Evolutionary conservation across 345 rosid genomes (phyloP).

Genomic region (Aquilaria yunnanensis): DNA sequence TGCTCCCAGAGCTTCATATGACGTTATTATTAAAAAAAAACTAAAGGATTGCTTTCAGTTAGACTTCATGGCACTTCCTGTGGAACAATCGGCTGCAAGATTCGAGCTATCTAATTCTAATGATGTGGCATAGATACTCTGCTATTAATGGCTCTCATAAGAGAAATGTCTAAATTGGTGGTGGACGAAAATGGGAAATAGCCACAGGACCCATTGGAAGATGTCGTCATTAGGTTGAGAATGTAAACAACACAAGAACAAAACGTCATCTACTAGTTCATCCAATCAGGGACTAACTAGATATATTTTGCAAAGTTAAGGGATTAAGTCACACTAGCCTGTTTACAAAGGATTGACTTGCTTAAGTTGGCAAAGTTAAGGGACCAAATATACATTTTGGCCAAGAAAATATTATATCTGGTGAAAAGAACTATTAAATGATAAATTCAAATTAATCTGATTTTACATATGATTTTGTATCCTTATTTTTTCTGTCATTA

Average conservation of each 20-base stretch:
- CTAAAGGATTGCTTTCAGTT: conserved; percentile 57
- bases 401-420: no score
- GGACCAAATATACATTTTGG: no score
- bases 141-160: neutral
- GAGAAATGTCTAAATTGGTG: conserved; percentile 11
- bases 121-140: conserved; percentile 16
- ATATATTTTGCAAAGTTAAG: no score
- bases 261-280: no score
- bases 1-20: conserved; percentile 82
- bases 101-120: conserved; percentile 16
- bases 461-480: no score
- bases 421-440: no score
- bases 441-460: no score
- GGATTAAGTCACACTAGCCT: no score
- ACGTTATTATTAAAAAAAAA: conserved; percentile 85
- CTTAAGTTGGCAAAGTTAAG: no score
- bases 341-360: no score
- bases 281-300: no score
- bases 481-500: no score
- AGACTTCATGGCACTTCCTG: conserved; percentile 11
- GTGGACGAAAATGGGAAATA: conserved; percentile 16
- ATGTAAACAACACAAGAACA: conserved; percentile 65
- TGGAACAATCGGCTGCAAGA: neutral
- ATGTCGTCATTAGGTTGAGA: conserved; percentile 64
- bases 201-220: conserved; percentile 16